Evolutionary conservation across 164 flowering plant species (phyloP), one percentile per base, ranked within the genome.

Genomic region (Kingdonia uniflora): DNA sequence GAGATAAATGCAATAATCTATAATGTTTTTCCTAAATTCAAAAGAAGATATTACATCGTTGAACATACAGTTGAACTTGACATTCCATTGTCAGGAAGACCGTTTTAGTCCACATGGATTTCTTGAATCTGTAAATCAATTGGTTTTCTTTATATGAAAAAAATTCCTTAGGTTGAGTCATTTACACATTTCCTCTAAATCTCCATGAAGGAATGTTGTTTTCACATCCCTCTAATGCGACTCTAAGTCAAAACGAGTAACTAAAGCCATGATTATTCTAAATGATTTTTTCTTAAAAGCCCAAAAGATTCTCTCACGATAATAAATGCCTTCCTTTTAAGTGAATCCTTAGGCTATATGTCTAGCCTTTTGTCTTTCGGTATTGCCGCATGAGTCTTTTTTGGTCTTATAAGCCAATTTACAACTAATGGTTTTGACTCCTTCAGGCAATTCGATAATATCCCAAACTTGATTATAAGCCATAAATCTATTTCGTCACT

Each of bases 391-490:
- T 2, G 49, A 55, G n/a, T 43, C 49, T 15, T 12, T 2, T 26
- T 55, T 55, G 19, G 19, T 55, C 49, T 23, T 42, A 44, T 15
- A 42, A 35, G 33, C 50, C 58, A 37, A 25, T 25, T 55, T 55
- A 44, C 22, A 42, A 6, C 15, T 2, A 0, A 54, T 16, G 19
- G 22, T n/a, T 14, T 42, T 41, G 12, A 5, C 21, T 13, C 37
- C 37, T 16, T 54, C 12, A 54, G 35, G 47, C 6, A 54, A 42
- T 23, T 54, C 49, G 24, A 54, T 24, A 13, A 40, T n/a, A 51
- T 21, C 25, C 55, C 11, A 42, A 0, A 24, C 40, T 25, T 55
- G 1, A 46, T 46, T 46, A 19, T 46, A 7, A 11, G 11, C 26
- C 50, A 46, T 46, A 6, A 22, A 46, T 21, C 19, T 46, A 46